Conservation (phyloP, 2,329 filamentous ascomycete species). For the Pseudovirgaria hyperparasitica region DNA sequence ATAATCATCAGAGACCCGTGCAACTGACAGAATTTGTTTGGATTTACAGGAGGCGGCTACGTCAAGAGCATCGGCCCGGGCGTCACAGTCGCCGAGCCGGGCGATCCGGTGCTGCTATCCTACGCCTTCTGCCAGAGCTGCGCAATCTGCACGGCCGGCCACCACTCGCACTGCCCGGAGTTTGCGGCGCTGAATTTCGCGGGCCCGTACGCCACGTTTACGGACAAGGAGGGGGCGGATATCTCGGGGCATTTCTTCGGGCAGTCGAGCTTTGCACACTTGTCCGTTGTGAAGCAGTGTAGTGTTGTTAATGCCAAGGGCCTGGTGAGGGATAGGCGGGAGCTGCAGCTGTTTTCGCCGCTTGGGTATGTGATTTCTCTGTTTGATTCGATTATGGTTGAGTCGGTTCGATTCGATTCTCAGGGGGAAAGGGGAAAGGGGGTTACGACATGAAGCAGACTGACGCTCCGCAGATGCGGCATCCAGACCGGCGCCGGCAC, state of each 20-base stretch:
- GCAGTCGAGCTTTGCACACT: not conserved
- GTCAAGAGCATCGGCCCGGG: slow-evolving; percentile 29
- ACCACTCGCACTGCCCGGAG: slow-evolving; percentile 4
- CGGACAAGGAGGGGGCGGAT: not conserved
- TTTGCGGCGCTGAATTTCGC: slow-evolving; percentile 4
- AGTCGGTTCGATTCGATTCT: too few relatives aligned
- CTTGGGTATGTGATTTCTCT: too few relatives aligned
- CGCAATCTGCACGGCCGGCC: slow-evolving; percentile 3
- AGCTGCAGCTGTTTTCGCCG: too few relatives aligned
- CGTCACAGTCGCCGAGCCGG: slow-evolving; percentile 26
- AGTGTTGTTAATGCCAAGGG: not conserved
- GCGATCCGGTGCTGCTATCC: slow-evolving; percentile 30
- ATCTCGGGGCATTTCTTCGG: not conserved
- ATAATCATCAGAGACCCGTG: not conserved
- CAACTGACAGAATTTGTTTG: too few relatives aligned
- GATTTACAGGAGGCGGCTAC: slow-evolving; percentile 23
- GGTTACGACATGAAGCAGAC: too few relatives aligned
- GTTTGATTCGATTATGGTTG: too few relatives aligned
- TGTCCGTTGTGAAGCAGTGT: not conserved
- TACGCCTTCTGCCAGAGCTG: slow-evolving; percentile 4
- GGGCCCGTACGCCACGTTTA: slow-evolving; percentile 2
- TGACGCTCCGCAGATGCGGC: too few relatives aligned
- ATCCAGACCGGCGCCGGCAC: too few relatives aligned
- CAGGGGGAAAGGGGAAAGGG: too few relatives aligned
- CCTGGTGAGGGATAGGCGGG: too few relatives aligned